Evolutionary conservation across 169 alveolate species (phyloP), one percentile per base, ranked within the genome.

Genomic region (Eimeria praecox): DNA sequence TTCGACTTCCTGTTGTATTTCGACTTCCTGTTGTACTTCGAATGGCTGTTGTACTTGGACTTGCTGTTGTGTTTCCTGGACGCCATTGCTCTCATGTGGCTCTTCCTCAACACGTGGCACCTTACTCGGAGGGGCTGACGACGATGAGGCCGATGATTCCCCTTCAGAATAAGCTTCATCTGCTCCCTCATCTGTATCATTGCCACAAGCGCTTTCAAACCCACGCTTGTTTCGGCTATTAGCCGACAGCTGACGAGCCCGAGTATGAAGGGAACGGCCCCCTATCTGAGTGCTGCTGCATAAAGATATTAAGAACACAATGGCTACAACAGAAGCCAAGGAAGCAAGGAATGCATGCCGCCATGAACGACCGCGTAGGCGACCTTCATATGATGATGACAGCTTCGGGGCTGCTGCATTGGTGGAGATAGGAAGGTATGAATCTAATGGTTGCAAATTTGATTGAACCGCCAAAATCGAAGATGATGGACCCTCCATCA

Each of bases 241-340:
- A 20, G 42, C 87, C n/a, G 87, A 77, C 38, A 77, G 35, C 87
- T 22, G 87, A 22, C 87, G 87, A 77, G 42, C 64, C 8, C 38
- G 59, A 40, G 64, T n/a, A 38, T 40, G 62, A 24, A 77, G 10
- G 18, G 18, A 38, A 77, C 24, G 33, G 64, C 2, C 27, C 40
- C 38, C 9, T 40, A 24, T 40, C 33, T 5, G 85, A 73, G 10
- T 20, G 40, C 38, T 2, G 64, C 9, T 77, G 38, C 87, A 77
- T 18, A 77, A 1, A 44, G 22, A 42, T 22, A 77, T 22, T 42
- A 77, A n/a, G 64, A 77, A 0, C 14, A 20, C 87, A 77, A 77
- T 24, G 3, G 87, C 87, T 1, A 40, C 87, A 77, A n/a, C 59
- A 44, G 62, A 77, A 9, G 87, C 87, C 62, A 77, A 42, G 38